Conservation (phyloP, 805 yeast species). For the Citeromyces nyonsensis region DNA sequence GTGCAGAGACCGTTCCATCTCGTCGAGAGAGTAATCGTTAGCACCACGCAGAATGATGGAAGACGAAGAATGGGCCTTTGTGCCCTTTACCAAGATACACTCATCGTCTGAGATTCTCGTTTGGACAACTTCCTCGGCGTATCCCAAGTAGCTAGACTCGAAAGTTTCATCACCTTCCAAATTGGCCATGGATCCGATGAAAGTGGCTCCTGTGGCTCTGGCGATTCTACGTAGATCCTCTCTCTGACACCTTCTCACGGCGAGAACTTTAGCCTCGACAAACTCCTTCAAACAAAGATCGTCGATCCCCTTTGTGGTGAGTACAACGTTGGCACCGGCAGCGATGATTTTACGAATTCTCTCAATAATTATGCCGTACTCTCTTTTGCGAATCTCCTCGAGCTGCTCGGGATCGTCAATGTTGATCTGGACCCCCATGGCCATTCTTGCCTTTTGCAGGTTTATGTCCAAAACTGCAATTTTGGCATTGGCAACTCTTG, state of each 20-base stretch:
- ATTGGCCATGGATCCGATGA: slow-evolving; percentile 76
- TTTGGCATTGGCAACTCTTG: slow-evolving; percentile 50
- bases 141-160: slow-evolving; percentile 72
- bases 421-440: slow-evolving; percentile 94
- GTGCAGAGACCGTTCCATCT: slow-evolving; percentile 95
- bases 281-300: slow-evolving; percentile 84
- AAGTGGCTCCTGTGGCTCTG: slow-evolving; percentile 93
- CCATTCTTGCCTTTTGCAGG: slow-evolving; percentile 92
- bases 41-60: slow-evolving; percentile 92
- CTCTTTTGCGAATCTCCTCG: slow-evolving; percentile 83
- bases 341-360: slow-evolving; percentile 66
- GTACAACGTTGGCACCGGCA: slow-evolving; percentile 86
- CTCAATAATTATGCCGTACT: slow-evolving; percentile 73
- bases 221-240: slow-evolving; percentile 96
- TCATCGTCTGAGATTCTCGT: slow-evolving; percentile 91
- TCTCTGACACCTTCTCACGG: slow-evolving; percentile 91
- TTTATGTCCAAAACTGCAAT: slow-evolving; percentile 87
- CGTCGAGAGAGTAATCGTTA: slow-evolving; percentile 89
- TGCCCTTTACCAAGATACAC: slow-evolving; percentile 83
- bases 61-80: slow-evolving; percentile 80
- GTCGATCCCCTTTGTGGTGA: slow-evolving; percentile 91
- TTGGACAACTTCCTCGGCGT: slow-evolving; percentile 84
- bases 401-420: slow-evolving; percentile 95
- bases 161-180: slow-evolving; percentile 93
- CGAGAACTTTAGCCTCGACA: slow-evolving; percentile 86